These are phyloP conservation scores for Clathrus columnatus DNA, from an alignment of 768 basidiomycete species.

Conservation along the genomic window DNA sequence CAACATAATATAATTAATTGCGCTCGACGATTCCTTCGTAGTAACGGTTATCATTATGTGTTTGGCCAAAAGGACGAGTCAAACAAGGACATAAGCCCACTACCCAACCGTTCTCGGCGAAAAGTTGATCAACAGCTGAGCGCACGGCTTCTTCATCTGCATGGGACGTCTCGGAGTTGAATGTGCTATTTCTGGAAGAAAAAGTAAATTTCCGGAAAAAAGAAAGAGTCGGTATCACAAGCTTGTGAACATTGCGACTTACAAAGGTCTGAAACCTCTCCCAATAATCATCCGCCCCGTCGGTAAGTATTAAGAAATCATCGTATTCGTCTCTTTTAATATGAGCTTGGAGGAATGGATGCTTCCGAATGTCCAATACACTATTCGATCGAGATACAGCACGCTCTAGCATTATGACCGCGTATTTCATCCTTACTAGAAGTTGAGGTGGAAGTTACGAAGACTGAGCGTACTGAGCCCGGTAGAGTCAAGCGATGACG, in stretches of 20 bases:
- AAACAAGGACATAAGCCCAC: conserved; percentile 92
- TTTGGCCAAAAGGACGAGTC: conserved; percentile 89
- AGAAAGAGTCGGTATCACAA: background rate
- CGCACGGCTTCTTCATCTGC: conserved; percentile 87
- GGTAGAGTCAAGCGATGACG: too few relatives aligned
- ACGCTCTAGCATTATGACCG: conserved; percentile 54
- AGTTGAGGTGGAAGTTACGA: conserved; percentile 17
- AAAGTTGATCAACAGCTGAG: conserved; percentile 82
- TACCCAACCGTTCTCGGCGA: conserved; percentile 98
- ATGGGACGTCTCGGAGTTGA: conserved; percentile 72
- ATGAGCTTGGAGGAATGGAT: conserved; percentile 81
- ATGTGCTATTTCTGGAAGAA: conserved; percentile 51
- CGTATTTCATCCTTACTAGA: conserved; percentile 35
- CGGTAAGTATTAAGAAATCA: conserved; percentile 69
- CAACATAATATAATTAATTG: conserved; percentile 87
- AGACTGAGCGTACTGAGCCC: too few relatives aligned
- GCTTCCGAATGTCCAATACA: conserved; percentile 78
- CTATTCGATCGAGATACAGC: conserved; percentile 56
- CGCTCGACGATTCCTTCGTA: conserved; percentile 84
- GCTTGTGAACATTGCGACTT: conserved; percentile 24
- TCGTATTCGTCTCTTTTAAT: conserved; percentile 79
- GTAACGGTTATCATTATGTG: conserved; percentile 63
- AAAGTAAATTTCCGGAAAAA: too few relatives aligned
- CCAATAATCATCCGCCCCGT: conserved; percentile 81
- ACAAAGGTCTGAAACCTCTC: conserved; percentile 90